phyloP scores from a whole-genome alignment of 768 basidiomycete species.

The Tubosaeta sp. region DNA sequence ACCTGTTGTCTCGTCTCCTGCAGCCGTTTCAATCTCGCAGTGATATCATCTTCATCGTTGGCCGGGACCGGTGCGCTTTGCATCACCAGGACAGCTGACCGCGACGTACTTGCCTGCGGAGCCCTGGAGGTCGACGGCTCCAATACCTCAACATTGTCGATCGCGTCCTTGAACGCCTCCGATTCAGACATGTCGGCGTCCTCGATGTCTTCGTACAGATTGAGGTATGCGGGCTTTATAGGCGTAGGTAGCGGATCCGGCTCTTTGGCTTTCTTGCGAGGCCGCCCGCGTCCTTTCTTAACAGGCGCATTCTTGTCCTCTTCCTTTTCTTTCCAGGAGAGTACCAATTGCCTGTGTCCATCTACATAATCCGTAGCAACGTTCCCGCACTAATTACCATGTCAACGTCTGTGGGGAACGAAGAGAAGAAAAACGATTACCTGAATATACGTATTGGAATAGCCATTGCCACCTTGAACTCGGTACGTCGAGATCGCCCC shows the following conservation, averaged over 20 bases:
- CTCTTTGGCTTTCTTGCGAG: constrained; percentile 22
- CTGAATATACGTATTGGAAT: constrained; percentile 48
- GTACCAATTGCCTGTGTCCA: constrained; percentile 13
- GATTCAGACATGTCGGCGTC: constrained; percentile 20
- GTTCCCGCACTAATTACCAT: constrained; percentile 11
- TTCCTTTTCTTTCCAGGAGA: constrained; percentile 28
- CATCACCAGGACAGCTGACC: neutral
- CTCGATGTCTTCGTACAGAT: constrained; percentile 30
- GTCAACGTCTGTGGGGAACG: neutral
- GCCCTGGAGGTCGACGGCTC: constrained; percentile 6
- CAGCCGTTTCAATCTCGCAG: constrained; percentile 11
- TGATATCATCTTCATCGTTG: constrained; percentile 12
- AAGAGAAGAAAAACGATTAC: constrained; percentile 26
- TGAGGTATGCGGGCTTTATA: neutral
- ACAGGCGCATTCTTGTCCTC: neutral
- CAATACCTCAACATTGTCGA: neutral
- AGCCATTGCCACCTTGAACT: constrained; percentile 46
- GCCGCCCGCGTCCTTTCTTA: constrained; percentile 10
- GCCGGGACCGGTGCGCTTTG: neutral
- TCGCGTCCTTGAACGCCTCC: constrained; percentile 11
- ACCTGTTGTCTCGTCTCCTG: constrained; percentile 20
- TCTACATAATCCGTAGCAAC: constrained; percentile 21
- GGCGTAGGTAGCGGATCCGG: neutral
- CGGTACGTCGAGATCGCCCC: constrained; percentile 47
- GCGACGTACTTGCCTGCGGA: constrained; percentile 12